Base-by-base conservation (phyloP, 2,329 filamentous ascomycete genomes). In the Xylariales sp. region DNA sequence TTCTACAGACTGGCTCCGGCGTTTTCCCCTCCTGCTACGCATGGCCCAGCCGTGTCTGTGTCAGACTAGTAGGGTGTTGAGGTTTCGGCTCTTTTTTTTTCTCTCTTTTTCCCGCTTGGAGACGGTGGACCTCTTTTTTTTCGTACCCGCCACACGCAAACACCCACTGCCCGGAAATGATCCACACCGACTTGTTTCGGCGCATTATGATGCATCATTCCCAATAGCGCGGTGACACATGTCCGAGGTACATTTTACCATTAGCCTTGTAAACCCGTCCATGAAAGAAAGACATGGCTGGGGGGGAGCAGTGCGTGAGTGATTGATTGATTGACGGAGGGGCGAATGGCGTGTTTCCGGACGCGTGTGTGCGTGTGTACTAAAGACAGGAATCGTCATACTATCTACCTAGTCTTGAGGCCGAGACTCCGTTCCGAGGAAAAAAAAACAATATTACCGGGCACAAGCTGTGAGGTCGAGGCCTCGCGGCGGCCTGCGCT, bases 161-260 rank as follows among this genome's bases (percentile, higher is more conserved):
- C 23, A 61, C 34, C 23, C 23, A 23, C 23, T n/a, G 43, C 57
- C 41, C 34, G n/a, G 48, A 23, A 23, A 43, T 60, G 63, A 69
- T 67, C 55, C 67, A 69, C 64, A 64, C 36, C 50, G 57, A 56
- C 34, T 50, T 57, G 59, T 69, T 66, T 52, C 63, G 53, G 62
- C 64, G 55, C 50, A 63, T 43, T 49, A 45, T 50, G 48, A 61
- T 60, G 50, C 39, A 34, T 62, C 23, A 23, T 23, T 23, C 59
- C 66, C 65, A 66, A 59, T 65, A 45, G 55, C 55, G 63, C 59
- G 41, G 67, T 66, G 58, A 62, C 67, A 69, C 63, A 69, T 69
- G 62, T 62, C 46, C 28, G 57, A 39, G 43, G 43, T 46, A 54
- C 54, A 55, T 60, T 59, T 54, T 30, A 23, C 23, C 23, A 23